Evolutionary conservation across 2,329 filamentous ascomycete genomes (phyloP), one percentile per base, ranked within the genome.

Genomic region (Paraphaeosphaeria minitans): DNA sequence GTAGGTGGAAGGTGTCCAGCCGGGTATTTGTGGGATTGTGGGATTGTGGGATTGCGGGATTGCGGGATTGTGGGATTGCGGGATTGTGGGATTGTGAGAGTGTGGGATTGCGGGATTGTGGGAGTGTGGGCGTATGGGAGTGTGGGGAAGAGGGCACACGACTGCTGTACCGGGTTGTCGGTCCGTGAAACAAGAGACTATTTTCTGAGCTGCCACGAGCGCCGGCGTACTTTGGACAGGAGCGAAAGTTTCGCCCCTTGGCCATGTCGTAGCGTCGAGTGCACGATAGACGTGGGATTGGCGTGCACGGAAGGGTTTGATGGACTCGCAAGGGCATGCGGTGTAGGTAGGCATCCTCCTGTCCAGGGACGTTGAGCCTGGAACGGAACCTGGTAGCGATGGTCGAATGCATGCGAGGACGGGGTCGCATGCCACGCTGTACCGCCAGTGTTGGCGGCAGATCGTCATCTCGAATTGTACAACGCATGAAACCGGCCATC

Each of bases 401-500:
- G 14, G 55, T 43, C 47, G 43, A 46, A 43, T 43, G 51, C 35
- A 57, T 50, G 49, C 35, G 42, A 46, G 47, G 42, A 53, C 39
- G 37, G 35, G 57, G 50, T 37, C 37, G 53, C 52, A 55, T 52
- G 53, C 59, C 56, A 61, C 56, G 61, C 60, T 60, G 59, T 56
- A 42, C 49, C 52, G 56, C 55, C 39, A 55, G 46, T 50, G 60
- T 58, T 64, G 62, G 56, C 66, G 63, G 62, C 53, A 55, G 58
- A 61, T 59, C 47, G 64, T 68, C 65, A 66, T 66, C 55, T 64
- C 64, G 66, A 62, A 66, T 67, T 75, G 74, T 75, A 75, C 73
- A 77, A 74, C 71, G 69, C 73, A 75, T 75, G 73, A 76, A 75
- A 76, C 71, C 69, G 59, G 67, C 58, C 62, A 70, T 75, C 70